phyloP scores from a whole-genome alignment of 371 early-diverging fungal species.

The Mucor saturninus region DNA sequence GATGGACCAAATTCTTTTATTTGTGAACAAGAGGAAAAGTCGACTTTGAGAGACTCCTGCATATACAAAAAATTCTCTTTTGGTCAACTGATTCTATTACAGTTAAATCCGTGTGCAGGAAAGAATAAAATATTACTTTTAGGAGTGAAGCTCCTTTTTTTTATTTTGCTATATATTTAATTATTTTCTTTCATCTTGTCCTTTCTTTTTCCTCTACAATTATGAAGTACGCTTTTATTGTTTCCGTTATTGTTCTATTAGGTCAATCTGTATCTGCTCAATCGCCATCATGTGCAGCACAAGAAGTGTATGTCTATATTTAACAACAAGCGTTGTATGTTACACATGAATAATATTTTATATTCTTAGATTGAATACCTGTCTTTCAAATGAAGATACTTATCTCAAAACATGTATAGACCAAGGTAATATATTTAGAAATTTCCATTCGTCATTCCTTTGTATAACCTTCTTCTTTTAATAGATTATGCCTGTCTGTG shows the following conservation, averaged over 20 bases:
- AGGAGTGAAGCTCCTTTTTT: background rate
- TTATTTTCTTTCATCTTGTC: background rate
- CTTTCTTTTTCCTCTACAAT: slow-evolving; percentile 9
- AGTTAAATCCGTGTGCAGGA: slow-evolving; percentile 1
- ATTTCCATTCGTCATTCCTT: no score
- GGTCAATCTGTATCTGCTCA: slow-evolving; percentile 11
- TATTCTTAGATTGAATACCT: slow-evolving; percentile 32
- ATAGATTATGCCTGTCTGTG: slow-evolving; percentile 35
- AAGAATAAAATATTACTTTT: slow-evolving; percentile 2
- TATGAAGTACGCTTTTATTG: slow-evolving; percentile 1
- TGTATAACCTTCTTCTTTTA: slow-evolving; percentile 1
- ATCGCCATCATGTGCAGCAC: slow-evolving; percentile 30
- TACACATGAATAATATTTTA: background rate
- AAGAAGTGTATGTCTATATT: slow-evolving; percentile 31
- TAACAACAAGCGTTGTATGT: background rate
- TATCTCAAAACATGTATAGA: slow-evolving; percentile 30
- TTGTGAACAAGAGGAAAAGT: slow-evolving; percentile 28
- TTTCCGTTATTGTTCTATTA: slow-evolving; percentile 3
- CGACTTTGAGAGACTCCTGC: background rate
- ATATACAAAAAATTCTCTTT: background rate
- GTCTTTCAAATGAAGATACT: slow-evolving; percentile 34
- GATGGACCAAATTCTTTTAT: slow-evolving; percentile 32
- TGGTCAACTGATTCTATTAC: slow-evolving; percentile 4
- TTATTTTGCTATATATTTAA: background rate
- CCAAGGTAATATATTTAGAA: slow-evolving; percentile 2